Evolutionary conservation across 345 rosid species (phyloP), one percentile per base, ranked within the genome.

Genomic region (Cardiospermum halicacabum): DNA sequence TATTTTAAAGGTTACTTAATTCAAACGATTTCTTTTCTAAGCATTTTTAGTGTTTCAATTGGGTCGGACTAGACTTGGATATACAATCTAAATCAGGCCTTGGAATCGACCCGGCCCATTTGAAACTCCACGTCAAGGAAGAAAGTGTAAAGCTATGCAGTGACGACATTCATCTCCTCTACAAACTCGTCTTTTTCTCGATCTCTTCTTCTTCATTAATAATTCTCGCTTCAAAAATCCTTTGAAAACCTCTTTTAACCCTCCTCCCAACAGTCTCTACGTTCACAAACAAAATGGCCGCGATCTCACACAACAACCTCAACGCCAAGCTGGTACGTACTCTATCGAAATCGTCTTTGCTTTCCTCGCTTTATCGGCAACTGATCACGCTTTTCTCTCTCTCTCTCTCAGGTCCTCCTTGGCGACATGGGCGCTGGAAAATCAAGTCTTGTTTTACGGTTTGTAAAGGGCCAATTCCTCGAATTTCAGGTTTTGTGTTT

Each of bases 361-460:
- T 1, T 53, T 5, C 31, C 27, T 25, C 3, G 31, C 28, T 53
- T 25, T 53, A 5, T 26, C 4, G 13, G 15, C 15, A 27, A 7
- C 3, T 53, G 11, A 24, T 53, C 28, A 53, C 4, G 12, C 56
- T 16, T 21, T 21, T 51, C 30, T 6, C 30, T 31, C n/a, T n/a
- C n/a, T n/a, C n/a, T 18, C 36, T 42, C 25, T 70, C 76, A 84
- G 88, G 88, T 84, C 0, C 73, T 84, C 65, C 85, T 84, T 26
- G 88, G 88, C 24, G 88, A 84, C 76, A 83, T 84, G 81, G 88
- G 88, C 0, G 79, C 85, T 53, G 88, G 85, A 3, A 84, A 83
- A 66, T 80, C 88, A 30, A 83, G 88, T 67, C 85, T 83, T 12
- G 80, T 83, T 64, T 51, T 81, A 58, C 83, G 88, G 2, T 83